These are phyloP conservation scores for Prorocentrum cordatum DNA, from an alignment of 169 alveolate species.

Conservation along the genomic window DNA sequence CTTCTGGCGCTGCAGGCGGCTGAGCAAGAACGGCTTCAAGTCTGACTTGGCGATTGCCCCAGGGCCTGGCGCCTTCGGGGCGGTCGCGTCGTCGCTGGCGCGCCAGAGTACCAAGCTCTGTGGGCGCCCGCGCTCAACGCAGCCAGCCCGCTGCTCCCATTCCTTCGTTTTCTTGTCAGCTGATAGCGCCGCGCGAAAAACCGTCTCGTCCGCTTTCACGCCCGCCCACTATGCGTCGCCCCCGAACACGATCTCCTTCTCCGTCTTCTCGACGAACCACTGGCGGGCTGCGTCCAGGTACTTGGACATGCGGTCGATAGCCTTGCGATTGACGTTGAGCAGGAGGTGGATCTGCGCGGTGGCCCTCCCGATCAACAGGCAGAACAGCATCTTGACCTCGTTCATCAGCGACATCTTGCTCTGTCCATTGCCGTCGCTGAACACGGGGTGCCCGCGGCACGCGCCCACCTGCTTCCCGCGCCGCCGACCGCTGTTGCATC, in stretches of 20 bases:
- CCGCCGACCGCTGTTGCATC: too few relatives aligned
- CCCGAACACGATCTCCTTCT: not conserved
- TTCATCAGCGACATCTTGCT: not conserved
- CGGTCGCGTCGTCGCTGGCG: too few relatives aligned
- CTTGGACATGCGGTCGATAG: not conserved
- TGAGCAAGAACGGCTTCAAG: too few relatives aligned
- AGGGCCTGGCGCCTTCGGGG: too few relatives aligned
- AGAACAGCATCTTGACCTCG: not conserved
- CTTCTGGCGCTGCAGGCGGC: too few relatives aligned
- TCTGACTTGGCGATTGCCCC: too few relatives aligned
- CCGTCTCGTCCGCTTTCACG: not conserved
- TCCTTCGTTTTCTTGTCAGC: too few relatives aligned
- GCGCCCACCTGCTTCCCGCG: too few relatives aligned
- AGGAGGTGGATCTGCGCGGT: not conserved
- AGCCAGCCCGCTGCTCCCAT: too few relatives aligned
- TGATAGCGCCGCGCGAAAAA: too few relatives aligned
- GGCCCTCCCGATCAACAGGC: not conserved
- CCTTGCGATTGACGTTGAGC: not conserved
- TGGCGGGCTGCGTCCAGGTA: not conserved
- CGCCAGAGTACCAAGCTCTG: too few relatives aligned
- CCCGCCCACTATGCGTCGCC: not conserved
- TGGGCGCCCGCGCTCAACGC: too few relatives aligned
- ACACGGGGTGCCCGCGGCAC: not conserved
- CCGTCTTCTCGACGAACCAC: not conserved
- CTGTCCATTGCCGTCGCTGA: not conserved